These are phyloP conservation scores for Lachancea kluyveri DNA, from an alignment of 805 yeast genomes.

Conservation along the genomic window DNA sequence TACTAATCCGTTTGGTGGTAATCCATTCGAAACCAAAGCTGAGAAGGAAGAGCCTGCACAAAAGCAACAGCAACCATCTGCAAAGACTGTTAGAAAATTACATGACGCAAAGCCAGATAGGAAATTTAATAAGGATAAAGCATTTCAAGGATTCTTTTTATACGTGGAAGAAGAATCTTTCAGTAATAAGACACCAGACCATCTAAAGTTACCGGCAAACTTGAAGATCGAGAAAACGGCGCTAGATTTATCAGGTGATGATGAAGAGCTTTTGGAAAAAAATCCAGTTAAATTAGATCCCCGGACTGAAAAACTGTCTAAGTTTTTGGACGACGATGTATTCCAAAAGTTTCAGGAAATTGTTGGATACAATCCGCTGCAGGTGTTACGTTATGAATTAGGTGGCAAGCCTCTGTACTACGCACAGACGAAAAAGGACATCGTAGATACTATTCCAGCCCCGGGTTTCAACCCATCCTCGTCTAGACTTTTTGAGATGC, in stretches of 20 bases:
- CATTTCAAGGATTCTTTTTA: constrained; percentile 59
- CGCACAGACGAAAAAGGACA: constrained; percentile 39
- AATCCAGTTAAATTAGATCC: constrained; percentile 30
- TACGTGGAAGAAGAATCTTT: constrained; percentile 69
- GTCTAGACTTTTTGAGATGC: constrained; percentile 69
- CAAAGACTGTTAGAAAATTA: constrained; percentile 30
- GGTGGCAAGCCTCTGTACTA: constrained; percentile 76
- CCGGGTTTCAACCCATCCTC: constrained; percentile 60
- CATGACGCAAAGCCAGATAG: constrained; percentile 24
- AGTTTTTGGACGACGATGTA: constrained; percentile 62
- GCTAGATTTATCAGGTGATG: constrained; percentile 37
- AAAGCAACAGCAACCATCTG: constrained; percentile 19
- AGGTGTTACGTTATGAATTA: constrained; percentile 78
- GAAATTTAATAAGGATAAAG: constrained; percentile 14
- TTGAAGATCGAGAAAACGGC: constrained; percentile 46
- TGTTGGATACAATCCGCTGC: constrained; percentile 77
- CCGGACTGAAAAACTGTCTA: constrained; percentile 43
- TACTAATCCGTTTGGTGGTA: constrained; percentile 21
- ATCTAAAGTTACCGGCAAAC: constrained; percentile 43
- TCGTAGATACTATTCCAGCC: constrained; percentile 41
- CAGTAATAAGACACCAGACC: constrained; percentile 44
- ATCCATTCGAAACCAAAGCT: constrained; percentile 18
- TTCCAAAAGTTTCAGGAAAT: constrained; percentile 75
- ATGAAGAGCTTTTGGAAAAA: constrained; percentile 24
- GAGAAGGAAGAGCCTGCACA: constrained; percentile 2